Base-by-base conservation (phyloP, 2,329 filamentous ascomycete species). In the Fusarium chlamydosporum region DNA sequence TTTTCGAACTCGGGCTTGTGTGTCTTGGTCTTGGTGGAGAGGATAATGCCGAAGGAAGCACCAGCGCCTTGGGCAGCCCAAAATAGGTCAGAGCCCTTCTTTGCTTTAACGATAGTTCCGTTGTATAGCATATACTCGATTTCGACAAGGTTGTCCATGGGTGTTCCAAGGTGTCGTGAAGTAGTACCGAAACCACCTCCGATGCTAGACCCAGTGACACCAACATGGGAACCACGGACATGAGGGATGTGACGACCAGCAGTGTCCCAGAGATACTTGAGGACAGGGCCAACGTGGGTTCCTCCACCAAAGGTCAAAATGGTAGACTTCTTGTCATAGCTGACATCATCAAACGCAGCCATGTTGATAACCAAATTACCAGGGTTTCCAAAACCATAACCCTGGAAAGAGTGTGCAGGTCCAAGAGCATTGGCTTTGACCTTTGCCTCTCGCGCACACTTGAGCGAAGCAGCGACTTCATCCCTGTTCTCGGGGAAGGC, bases 51-150 rank as follows among this genome's bases (percentile, higher is more conserved):
- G 3, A 67, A 74, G 0, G 72, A 74, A 5, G 72, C 45, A 6
- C 61, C 72, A 8, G 72, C 72, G 16, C 72, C 72, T 20, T 73
- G 37, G 5, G 61, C 66, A 9, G 72, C 72, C 72, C 72, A 74
- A 20, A 74, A 65, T 3, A 74, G 68, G 12, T 74, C 72, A 2
- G 65, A 66, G 1, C 68, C 72, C 37, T 61, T 53, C 2, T 40
- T 38, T 4, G 68, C 68, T 7, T 73, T 70, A 37, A 74, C 68
- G 26, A 74, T 42, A 3, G 72, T 73, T 8, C 72, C 72, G 15
- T 74, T 73, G 55, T 70, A 73, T 10, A 74, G 56, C 72, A 74
- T 73, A 45, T 61, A 67, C 67, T 74, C 68, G 6, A 70, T 61
- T 15, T 60, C 56, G 0, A 74, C 70, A 2, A 74, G 54, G 41